phyloP scores from a whole-genome alignment of 2,329 filamentous ascomycete genomes.

The Ascosphaera aggregata region DNA sequence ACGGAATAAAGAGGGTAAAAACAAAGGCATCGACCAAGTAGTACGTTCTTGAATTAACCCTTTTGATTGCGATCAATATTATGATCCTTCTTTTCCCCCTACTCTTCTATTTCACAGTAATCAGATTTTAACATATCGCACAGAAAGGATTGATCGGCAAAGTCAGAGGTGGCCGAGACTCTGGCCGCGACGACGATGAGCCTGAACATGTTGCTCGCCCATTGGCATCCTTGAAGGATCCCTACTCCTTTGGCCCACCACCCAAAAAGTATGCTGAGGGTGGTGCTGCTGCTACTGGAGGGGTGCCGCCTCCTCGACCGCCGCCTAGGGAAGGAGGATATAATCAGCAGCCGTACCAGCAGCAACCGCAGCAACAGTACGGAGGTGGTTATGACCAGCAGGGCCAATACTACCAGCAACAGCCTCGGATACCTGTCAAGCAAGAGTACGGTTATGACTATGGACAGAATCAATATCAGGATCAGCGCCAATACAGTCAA shows the following conservation, averaged over 20 bases:
- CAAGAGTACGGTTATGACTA: not conserved
- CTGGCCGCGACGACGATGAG: not conserved
- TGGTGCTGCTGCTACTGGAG: not conserved
- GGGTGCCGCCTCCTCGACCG: not conserved
- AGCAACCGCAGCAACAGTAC: not conserved
- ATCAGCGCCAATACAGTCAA: not conserved
- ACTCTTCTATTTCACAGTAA: too few relatives aligned
- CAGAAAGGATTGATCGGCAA: conserved; percentile 27
- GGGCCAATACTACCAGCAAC: not conserved
- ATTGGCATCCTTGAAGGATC: conserved; percentile 43
- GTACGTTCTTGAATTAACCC: conserved; percentile 4
- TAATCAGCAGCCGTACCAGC: not conserved
- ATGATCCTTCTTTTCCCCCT: too few relatives aligned
- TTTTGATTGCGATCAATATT: too few relatives aligned
- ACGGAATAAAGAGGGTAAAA: not conserved
- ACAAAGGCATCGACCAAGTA: conserved; percentile 1
- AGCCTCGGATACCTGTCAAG: too few relatives aligned
- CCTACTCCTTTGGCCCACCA: conserved; percentile 49
- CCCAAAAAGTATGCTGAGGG: conserved; percentile 28
- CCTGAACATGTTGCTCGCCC: conserved; percentile 30
- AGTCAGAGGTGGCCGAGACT: conserved; percentile 15
- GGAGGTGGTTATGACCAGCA: not conserved
- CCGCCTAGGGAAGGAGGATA: not conserved
- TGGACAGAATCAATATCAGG: not conserved
- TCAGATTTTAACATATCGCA: too few relatives aligned